A percentile compares a stretch with the other conserved stretches of the same genome.
These are phyloP conservation scores for Apiospora sp. DNA, from an alignment of 2,329 filamentous ascomycete genomes.

Conservation along the genomic window DNA sequence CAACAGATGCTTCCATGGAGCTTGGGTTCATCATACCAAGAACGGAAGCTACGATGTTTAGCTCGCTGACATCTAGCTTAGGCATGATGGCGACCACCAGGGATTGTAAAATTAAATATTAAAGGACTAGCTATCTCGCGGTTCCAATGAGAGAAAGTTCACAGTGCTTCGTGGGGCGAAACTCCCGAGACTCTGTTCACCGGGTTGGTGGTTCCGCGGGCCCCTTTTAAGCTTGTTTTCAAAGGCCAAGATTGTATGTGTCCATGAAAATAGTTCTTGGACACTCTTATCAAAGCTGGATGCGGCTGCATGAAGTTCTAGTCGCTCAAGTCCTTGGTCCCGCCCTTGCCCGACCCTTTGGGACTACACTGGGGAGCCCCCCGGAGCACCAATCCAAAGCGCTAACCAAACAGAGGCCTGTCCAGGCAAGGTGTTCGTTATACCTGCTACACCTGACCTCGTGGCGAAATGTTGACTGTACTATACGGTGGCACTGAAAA, in stretches of 20 bases:
- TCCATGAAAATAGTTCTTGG: no score
- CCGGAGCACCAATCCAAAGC: not conserved
- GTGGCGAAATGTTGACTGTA: not conserved
- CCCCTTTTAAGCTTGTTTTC: slow-evolving; percentile 14
- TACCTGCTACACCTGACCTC: not conserved
- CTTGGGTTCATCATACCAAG: no score
- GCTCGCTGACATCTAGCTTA: slow-evolving; percentile 56
- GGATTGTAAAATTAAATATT: not conserved
- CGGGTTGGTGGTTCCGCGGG: not conserved
- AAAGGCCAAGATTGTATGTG: not conserved
- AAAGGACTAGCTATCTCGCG: not conserved
- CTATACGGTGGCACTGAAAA: not conserved
- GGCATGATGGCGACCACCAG: slow-evolving; percentile 46
- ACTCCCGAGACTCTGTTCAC: not conserved
- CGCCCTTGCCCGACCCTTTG: no score
- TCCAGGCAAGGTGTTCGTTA: not conserved
- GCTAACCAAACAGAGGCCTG: not conserved
- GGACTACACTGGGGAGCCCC: not conserved
- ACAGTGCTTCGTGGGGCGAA: not conserved
- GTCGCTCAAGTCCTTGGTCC: not conserved
- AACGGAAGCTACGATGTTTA: slow-evolving; percentile 59
- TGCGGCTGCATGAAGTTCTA: not conserved
- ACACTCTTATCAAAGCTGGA: not conserved
- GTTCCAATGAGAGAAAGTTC: not conserved
- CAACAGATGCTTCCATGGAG: no score